phyloP scores from a whole-genome alignment of 805 yeast species.

The Starmerella stigmatis region DNA sequence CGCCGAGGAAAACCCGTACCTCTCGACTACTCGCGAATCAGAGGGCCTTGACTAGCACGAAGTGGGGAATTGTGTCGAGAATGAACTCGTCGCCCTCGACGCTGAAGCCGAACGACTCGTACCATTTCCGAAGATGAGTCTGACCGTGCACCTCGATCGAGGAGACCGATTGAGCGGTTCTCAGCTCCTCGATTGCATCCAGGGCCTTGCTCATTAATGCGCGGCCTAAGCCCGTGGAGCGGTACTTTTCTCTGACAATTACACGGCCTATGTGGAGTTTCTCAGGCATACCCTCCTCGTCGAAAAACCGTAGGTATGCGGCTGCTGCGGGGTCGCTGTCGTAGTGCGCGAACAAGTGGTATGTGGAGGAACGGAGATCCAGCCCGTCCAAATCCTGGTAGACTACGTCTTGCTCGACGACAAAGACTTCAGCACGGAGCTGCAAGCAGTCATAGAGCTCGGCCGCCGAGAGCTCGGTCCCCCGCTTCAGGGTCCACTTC shows the following conservation, averaged over 20 bases:
- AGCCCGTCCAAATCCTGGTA: conserved; percentile 23
- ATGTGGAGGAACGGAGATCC: conserved; percentile 15
- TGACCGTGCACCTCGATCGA: conserved; percentile 22
- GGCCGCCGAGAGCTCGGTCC: conserved; percentile 12
- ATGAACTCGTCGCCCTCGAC: conserved; percentile 17
- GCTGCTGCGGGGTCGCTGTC: conserved; percentile 7
- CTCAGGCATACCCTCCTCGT: not conserved
- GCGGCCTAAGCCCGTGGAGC: conserved; percentile 21
- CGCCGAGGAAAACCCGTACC: too few relatives aligned
- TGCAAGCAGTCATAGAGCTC: conserved; percentile 17
- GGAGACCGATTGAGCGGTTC: not conserved
- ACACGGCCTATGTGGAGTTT: conserved; percentile 22
- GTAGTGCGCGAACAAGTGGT: conserved; percentile 17
- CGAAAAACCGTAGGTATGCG: conserved; percentile 16
- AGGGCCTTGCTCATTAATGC: conserved; percentile 9
- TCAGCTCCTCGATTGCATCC: conserved; percentile 5
- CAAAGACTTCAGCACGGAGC: conserved; percentile 23
- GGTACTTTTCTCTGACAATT: conserved; percentile 10
- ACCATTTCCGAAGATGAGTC: conserved; percentile 18
- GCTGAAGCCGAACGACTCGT: conserved; percentile 21
- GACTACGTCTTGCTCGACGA: conserved; percentile 24
- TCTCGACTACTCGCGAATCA: too few relatives aligned
- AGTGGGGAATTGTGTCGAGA: conserved; percentile 24
- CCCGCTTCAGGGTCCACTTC: conserved; percentile 15
- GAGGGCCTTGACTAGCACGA: conserved; percentile 1